Percentiles rank a stretch among this genome's conserved stretches.
phyloP scores from a whole-genome alignment of 495 filamentous ascomycete genomes.

The Penicillium canescens region DNA sequence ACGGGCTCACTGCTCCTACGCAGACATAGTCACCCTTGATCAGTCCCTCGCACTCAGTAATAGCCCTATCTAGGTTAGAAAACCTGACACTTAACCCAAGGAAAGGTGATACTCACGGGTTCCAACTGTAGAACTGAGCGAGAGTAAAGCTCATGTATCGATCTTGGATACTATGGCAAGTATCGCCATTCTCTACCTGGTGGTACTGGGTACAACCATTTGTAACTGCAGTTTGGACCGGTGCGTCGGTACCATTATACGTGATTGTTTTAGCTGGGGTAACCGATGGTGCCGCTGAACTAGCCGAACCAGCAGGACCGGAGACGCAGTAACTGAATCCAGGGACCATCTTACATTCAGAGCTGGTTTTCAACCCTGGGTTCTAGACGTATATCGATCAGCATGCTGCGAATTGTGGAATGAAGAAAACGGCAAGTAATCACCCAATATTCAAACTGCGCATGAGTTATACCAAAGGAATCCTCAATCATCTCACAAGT shows the following conservation, averaged over 20 bases:
- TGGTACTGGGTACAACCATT: not conserved
- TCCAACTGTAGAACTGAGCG: not conserved
- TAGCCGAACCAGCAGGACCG: not conserved
- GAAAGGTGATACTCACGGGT: not conserved
- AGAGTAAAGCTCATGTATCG: not conserved
- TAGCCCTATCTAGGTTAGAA: not conserved
- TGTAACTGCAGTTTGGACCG: not conserved
- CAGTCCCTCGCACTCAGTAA: not conserved
- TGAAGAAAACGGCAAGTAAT: not conserved
- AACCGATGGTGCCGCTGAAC: not conserved
- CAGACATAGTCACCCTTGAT: not conserved
- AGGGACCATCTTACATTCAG: not conserved
- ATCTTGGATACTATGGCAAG: not conserved
- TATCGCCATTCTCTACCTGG: not conserved
- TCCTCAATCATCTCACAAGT: not conserved
- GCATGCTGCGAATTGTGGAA: too few species aligned
- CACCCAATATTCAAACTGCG: not conserved
- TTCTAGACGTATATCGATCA: not conserved
- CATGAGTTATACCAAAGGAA: not conserved
- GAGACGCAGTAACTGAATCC: not conserved
- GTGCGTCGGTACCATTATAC: not conserved
- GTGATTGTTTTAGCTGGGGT: not conserved
- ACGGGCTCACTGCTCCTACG: not conserved
- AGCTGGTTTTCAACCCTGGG: not conserved
- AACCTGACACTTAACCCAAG: too few species aligned